These are phyloP conservation scores for Cordyceps cateniannulata DNA, from an alignment of 2,329 filamentous ascomycete genomes.

Conservation along the genomic window DNA sequence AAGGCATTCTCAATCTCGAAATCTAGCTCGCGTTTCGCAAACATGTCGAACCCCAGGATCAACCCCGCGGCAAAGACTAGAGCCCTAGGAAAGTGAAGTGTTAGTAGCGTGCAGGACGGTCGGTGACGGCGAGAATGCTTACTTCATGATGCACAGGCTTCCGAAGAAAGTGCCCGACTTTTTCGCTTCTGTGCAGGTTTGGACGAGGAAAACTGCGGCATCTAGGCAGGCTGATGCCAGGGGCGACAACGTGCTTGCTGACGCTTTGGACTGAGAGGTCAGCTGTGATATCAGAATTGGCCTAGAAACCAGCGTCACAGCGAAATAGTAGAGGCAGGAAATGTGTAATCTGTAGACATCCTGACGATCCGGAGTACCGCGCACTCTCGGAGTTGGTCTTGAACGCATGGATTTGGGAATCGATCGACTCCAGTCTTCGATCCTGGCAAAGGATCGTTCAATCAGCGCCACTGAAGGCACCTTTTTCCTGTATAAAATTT, in stretches of 20 bases:
- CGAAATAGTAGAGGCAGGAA: conserved; percentile 52
- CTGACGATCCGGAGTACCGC: conserved; percentile 6
- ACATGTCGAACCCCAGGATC: conserved; percentile 49
- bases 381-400: conserved; percentile 22
- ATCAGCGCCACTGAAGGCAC: conserved; percentile 25
- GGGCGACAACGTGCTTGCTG: conserved; percentile 22
- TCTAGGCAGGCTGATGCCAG: conserved; percentile 49
- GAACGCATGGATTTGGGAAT: conserved; percentile 31
- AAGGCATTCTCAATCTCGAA: conserved; percentile 43
- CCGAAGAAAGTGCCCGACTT: conserved; percentile 37
- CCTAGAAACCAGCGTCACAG: conserved; percentile 49
- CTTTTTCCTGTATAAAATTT: conserved; percentile 35
- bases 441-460: conserved; percentile 33
- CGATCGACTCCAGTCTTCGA: conserved; percentile 38
- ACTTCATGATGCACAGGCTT: conserved; percentile 57
- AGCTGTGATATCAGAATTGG: conserved; percentile 48
- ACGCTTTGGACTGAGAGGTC: conserved; percentile 29
- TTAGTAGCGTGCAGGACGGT: neutral
- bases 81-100: conserved; percentile 29
- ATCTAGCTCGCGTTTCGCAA: conserved; percentile 40
- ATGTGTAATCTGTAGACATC: conserved; percentile 47
- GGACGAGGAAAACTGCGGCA: conserved; percentile 47
- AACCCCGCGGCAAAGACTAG: conserved; percentile 51
- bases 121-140: conserved; percentile 18
- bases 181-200: conserved; percentile 44